phyloP scores from a whole-genome alignment of 139 green algal genomes.

The Auxenochlorella protothecoides region DNA sequence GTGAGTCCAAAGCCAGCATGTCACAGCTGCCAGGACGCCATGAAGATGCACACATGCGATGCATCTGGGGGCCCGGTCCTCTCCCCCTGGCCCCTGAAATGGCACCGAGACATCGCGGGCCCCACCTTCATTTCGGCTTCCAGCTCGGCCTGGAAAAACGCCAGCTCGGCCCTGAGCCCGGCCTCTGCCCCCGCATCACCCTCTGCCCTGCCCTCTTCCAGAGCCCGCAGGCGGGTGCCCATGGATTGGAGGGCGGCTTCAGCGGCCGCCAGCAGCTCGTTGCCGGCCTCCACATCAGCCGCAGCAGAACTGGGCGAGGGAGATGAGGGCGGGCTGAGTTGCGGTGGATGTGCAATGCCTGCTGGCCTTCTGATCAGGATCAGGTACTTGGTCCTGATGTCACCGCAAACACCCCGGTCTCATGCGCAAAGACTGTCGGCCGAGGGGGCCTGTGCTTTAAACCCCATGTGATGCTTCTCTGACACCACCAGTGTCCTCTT shows the following conservation, averaged over 20 bases:
- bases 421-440: too few species aligned
- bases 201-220: neutral
- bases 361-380: too few species aligned
- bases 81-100: neutral
- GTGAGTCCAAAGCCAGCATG: neutral
- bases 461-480: too few species aligned
- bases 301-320: neutral
- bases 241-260: neutral
- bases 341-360: too few species aligned
- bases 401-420: too few species aligned
- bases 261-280: neutral
- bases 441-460: too few species aligned
- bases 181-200: conserved; percentile 7
- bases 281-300: neutral
- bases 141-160: conserved; percentile 21
- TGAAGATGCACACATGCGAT: neutral
- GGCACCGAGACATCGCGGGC: too few species aligned
- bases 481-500: too few species aligned
- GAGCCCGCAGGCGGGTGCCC: too few species aligned
- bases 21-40: neutral
- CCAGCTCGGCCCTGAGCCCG: conserved; percentile 18
- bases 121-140: neutral
- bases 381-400: too few species aligned
- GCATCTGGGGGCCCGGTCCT: neutral
- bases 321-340: neutral